Evolutionary conservation across 2,329 filamentous ascomycete species (phyloP).

Genomic region (Pseudonectria foliicola): DNA sequence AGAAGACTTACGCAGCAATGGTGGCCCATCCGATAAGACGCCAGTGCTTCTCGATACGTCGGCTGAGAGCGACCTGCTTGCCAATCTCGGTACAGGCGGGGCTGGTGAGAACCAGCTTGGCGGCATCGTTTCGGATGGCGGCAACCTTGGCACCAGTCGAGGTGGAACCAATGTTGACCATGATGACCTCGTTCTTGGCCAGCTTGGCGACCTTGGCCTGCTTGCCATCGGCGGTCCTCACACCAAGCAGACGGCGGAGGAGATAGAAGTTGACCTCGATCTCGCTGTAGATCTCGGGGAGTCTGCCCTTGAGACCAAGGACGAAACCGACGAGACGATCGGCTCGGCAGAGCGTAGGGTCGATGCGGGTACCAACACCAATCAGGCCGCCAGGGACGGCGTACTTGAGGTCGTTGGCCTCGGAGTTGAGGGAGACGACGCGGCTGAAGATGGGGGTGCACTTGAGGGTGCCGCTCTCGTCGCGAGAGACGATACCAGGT

Average conservation of each 20-base stretch:
- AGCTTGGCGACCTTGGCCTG: constrained; percentile 99
- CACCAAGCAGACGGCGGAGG: constrained; percentile 85
- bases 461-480: constrained; percentile 87
- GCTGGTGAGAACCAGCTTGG: constrained; percentile 86
- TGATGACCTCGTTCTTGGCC: constrained; percentile 96
- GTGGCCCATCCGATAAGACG: constrained; percentile 88
- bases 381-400: constrained; percentile 96
- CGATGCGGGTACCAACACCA: constrained; percentile 94
- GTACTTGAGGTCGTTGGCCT: constrained; percentile 97
- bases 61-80: constrained; percentile 92
- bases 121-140: constrained; percentile 94
- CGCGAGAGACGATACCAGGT: constrained; percentile 95
- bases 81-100: constrained; percentile 95
- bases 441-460: constrained; percentile 96
- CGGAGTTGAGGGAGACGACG: constrained; percentile 90
- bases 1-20: constrained; percentile 57
- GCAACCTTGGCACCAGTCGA: constrained; percentile 96
- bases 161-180: constrained; percentile 99
- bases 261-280: constrained; percentile 99
- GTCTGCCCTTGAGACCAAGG: constrained; percentile 83
- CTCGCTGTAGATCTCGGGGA: constrained; percentile 96
- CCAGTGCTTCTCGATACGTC: constrained; percentile 99
- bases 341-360: constrained; percentile 95
- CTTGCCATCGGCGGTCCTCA: constrained; percentile 96
- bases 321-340: constrained; percentile 99